A percentile compares a stretch with the other conserved stretches of the same genome.
Conservation (phyloP, 805 yeast genomes). For the Maudiozyma pseudohumilis region DNA sequence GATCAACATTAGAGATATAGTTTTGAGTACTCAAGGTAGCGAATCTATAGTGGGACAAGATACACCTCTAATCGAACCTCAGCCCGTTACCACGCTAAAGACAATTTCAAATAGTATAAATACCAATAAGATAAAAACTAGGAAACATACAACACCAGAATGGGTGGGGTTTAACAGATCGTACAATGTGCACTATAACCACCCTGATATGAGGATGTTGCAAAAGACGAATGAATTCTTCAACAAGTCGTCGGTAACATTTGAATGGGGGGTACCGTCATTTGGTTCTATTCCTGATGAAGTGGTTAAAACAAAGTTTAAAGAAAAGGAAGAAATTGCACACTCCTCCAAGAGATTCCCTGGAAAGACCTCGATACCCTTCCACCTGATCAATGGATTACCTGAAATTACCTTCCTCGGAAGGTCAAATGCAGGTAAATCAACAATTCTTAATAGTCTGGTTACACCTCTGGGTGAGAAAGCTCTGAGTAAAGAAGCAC, state of each 20-base stretch:
- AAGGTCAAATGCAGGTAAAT: conserved; percentile 79
- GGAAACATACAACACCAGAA: background rate
- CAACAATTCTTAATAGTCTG: conserved; percentile 59
- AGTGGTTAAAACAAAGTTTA: conserved; percentile 8
- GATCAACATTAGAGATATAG: too few relatives aligned
- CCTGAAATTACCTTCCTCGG: conserved; percentile 78
- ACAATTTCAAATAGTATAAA: too few relatives aligned
- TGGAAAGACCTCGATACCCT: conserved; percentile 22
- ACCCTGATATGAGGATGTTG: conserved; percentile 15
- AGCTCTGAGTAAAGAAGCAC: conserved; percentile 36
- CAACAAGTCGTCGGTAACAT: conserved; percentile 34
- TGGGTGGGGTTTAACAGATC: conserved; percentile 11
- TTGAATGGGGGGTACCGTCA: conserved; percentile 52
- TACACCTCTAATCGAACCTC: too few relatives aligned
- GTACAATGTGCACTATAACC: conserved; percentile 11
- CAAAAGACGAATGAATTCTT: conserved; percentile 34
- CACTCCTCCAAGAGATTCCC: conserved; percentile 15
- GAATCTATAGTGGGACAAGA: too few relatives aligned
- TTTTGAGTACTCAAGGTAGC: too few relatives aligned
- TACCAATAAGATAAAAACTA: too few relatives aligned
- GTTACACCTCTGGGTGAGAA: conserved; percentile 33
- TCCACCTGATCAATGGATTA: conserved; percentile 30
- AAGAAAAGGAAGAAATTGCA: conserved; percentile 2
- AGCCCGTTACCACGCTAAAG: too few relatives aligned
- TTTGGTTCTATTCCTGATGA: conserved; percentile 46